Evolutionary conservation across 148 eudicot genomes (phyloP), one percentile per base, ranked within the genome.

Genomic region (Limonium bicolor): DNA sequence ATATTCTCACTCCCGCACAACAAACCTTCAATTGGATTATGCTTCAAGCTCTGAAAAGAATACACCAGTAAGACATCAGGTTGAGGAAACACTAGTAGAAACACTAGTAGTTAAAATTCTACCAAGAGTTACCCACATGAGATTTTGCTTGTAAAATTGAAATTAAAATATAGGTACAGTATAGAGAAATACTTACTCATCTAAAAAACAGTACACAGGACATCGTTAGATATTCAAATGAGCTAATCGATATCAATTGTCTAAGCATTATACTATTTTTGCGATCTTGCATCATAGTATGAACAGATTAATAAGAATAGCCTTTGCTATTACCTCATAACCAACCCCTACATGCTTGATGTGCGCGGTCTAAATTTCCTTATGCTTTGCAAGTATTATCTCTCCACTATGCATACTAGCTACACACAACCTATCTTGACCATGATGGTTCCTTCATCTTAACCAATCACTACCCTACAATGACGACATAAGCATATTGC

Each of bases 361-460:
- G 63, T 84, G 85, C 12, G 69, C 82, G 46, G 97, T 90, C 56
- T 90, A 95, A 53, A 90, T 75, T 51, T 90, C 95, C 59, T 90
- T 84, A 70, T 90, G 97, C 65, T 78, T 84, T 5, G 97, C 87
- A 92, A 92, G 84, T 50, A 84, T 84, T 39, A 90, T 73, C 72
- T 90, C 84, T 25, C 97, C 97, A 31, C 66, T 90, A 62, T 90
- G 94, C 97, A 90, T 90, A 54, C 97, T 84, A 50, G 95, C 93
- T 44, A 90, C 80, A 43, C 97, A 15, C 95, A 85, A 21, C 97
- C 96, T 52, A 86, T 56, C 67, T 86, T 86, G 43, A 86, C 85
- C 96, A 86, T 78, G 45, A 86, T 86, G 27, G 82, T 63, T 31
- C 96, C 94, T 73, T 82, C 87, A 70, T 82, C 94, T 62, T 76